Conservation (phyloP, 164 flowering plant genomes). For the Kalanchoe fedtschenkoi region DNA sequence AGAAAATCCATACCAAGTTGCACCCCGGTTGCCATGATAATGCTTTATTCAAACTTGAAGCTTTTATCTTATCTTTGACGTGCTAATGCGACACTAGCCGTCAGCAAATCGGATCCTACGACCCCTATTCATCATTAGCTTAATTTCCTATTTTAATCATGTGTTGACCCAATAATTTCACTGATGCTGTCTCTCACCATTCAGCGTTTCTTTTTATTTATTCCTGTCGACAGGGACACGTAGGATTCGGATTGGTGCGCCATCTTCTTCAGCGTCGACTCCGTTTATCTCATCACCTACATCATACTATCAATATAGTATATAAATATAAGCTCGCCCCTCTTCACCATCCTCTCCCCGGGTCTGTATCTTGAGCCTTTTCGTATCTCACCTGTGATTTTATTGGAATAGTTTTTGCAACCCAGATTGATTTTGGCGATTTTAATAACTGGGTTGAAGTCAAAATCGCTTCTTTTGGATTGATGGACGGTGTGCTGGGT, state of each 20-base stretch:
- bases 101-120: not conserved
- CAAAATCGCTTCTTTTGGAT: not conserved
- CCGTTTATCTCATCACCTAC: not conserved
- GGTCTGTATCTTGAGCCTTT: not conserved
- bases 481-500: no score
- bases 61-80: not conserved
- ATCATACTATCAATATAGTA: not conserved
- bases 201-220: not conserved
- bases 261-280: not conserved
- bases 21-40: not conserved
- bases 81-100: not conserved
- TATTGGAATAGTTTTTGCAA: not conserved
- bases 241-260: not conserved
- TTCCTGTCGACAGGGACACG: not conserved
- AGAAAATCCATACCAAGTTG: not conserved
- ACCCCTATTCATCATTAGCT: not conserved
- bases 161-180: conserved; percentile 6
- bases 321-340: not conserved
- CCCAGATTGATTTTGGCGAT: conserved; percentile 1
- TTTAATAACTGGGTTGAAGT: not conserved
- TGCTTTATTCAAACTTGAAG: not conserved
- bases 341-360: not conserved
- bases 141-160: not conserved
- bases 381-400: not conserved
- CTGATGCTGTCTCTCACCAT: not conserved